Conservation (phyloP, 2,329 filamentous ascomycete genomes). For the Claviceps cyperi region DNA sequence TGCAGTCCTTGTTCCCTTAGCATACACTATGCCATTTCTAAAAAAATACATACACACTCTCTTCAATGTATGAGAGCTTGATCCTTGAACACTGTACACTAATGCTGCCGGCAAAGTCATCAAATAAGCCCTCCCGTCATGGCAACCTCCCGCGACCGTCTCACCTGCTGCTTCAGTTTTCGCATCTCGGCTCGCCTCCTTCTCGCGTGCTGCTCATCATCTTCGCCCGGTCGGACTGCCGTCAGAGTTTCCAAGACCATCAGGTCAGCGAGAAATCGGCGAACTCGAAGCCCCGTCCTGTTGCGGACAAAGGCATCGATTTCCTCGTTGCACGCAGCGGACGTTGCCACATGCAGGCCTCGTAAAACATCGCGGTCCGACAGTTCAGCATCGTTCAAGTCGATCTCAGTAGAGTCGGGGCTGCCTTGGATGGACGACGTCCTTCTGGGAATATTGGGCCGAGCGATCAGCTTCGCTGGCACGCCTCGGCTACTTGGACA, state of each 20-base stretch:
- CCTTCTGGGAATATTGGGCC: slow-evolving; percentile 21
- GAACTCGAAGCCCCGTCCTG: slow-evolving; percentile 36
- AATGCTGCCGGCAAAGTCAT: not conserved
- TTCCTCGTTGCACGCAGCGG: slow-evolving; percentile 39
- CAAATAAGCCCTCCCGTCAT: slow-evolving; percentile 8
- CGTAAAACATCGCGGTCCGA: slow-evolving; percentile 37
- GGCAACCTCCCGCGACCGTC: slow-evolving; percentile 18
- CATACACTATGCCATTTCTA: slow-evolving; percentile 2
- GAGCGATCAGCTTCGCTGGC: slow-evolving; percentile 12
- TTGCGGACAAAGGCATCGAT: slow-evolving; percentile 37
- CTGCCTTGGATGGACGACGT: slow-evolving; percentile 20
- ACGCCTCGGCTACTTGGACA: slow-evolving; percentile 15
- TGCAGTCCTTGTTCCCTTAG: slow-evolving; percentile 1
- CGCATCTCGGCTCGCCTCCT: slow-evolving; percentile 19
- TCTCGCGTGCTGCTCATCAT: slow-evolving; percentile 13
- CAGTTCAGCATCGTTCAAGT: slow-evolving; percentile 25
- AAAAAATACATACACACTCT: slow-evolving; percentile 1
- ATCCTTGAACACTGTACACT: not conserved
- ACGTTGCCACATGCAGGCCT: slow-evolving; percentile 39
- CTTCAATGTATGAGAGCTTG: not conserved
- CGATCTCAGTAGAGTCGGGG: slow-evolving; percentile 10
- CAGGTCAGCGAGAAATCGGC: slow-evolving; percentile 40
- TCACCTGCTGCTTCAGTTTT: slow-evolving; percentile 21
- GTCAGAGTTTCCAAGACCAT: slow-evolving; percentile 34
- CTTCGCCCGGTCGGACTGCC: slow-evolving; percentile 14